Evolutionary conservation across 768 basidiomycete species (phyloP).

Genomic region (Suillus tomentosus): DNA sequence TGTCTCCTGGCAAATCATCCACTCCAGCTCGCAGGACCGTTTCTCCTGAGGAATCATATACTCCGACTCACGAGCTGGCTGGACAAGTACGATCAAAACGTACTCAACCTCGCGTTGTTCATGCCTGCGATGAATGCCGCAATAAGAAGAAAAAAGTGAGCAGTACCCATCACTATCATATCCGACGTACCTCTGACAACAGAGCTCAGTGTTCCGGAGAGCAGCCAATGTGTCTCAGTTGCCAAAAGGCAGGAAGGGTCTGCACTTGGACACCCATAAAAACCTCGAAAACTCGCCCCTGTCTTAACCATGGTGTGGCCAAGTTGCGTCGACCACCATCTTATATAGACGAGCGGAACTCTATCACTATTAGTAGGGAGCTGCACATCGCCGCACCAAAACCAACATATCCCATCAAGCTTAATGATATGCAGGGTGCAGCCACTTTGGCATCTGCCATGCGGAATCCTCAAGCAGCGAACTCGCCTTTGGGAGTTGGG

Average conservation of each 20-base stretch:
- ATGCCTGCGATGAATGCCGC: slow-evolving; percentile 5
- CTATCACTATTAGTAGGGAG: background rate
- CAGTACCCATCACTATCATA: background rate
- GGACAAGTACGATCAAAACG: background rate
- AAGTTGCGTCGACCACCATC: background rate
- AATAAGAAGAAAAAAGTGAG: background rate
- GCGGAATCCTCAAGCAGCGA: too few species aligned
- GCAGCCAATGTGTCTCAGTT: background rate
- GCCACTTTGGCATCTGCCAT: background rate
- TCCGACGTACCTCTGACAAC: background rate
- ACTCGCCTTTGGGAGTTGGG: background rate
- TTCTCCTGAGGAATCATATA: background rate
- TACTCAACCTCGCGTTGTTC: background rate
- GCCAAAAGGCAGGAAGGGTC: background rate
- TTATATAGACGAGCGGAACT: background rate
- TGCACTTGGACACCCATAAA: slow-evolving; percentile 3
- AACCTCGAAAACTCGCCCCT: background rate
- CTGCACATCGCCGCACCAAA: background rate
- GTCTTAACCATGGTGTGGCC: background rate
- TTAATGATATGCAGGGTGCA: background rate
- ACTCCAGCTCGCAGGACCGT: background rate
- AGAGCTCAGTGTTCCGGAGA: background rate
- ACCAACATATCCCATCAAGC: background rate
- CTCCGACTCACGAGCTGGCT: background rate
- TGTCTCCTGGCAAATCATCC: background rate